phyloP scores from a whole-genome alignment of 805 yeast genomes.

The Lachancea thermotolerans region DNA sequence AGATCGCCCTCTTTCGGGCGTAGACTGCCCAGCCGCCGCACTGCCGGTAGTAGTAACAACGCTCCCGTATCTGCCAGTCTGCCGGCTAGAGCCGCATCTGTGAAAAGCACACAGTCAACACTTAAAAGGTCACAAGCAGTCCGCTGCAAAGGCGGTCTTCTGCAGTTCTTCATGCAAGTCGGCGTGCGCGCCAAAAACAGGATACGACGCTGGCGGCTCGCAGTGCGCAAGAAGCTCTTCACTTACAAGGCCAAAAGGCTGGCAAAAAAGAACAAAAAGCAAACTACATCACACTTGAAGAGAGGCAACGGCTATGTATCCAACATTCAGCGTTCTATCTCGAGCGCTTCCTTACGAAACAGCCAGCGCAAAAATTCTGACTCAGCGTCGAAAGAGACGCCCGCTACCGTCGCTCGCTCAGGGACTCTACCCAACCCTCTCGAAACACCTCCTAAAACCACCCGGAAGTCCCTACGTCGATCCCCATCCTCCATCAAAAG shows the following conservation, averaged over 20 bases:
- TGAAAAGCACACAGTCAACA: slow-evolving; percentile 16
- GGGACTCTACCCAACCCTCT: neutral
- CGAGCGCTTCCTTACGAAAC: neutral
- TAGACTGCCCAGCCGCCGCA: too few relatives aligned
- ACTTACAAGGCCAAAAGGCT: slow-evolving; percentile 8
- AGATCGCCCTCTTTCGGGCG: neutral
- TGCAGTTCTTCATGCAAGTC: slow-evolving; percentile 25
- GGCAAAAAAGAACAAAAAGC: slow-evolving; percentile 12
- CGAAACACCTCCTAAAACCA: neutral
- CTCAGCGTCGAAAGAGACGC: too few relatives aligned
- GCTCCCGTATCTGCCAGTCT: neutral
- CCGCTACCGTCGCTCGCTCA: too few relatives aligned
- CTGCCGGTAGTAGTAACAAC: neutral
- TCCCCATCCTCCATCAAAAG: slow-evolving; percentile 33
- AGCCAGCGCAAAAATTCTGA: too few relatives aligned
- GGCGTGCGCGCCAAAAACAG: slow-evolving; percentile 23
- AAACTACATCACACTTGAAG: slow-evolving; percentile 23
- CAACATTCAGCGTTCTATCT: slow-evolving; percentile 23
- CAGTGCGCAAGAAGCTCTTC: slow-evolving; percentile 22
- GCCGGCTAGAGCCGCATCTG: neutral
- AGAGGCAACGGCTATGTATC: slow-evolving; percentile 26
- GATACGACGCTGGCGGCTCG: slow-evolving; percentile 25
- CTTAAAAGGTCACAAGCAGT: slow-evolving; percentile 33
- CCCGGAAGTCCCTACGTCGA: slow-evolving; percentile 22
- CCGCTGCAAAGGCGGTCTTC: slow-evolving; percentile 35